Conservation (phyloP, 2,329 filamentous ascomycete species). For the Dichotomopilus funicola region DNA sequence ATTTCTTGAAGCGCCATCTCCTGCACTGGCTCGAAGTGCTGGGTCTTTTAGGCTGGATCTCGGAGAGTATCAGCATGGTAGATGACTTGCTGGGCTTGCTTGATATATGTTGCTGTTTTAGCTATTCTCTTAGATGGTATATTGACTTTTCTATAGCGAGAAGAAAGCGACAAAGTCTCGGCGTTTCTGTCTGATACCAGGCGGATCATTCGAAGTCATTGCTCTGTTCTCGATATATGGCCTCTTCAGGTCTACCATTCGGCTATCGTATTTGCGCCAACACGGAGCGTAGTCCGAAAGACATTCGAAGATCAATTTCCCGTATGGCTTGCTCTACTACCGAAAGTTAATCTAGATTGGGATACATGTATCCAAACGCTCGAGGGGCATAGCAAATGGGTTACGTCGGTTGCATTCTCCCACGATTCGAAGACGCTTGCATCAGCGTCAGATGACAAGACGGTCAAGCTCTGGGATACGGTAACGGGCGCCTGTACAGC, state of each 20-base stretch:
- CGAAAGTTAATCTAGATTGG: constrained; percentile 18
- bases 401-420: constrained; percentile 15
- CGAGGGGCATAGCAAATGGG: constrained; percentile 19
- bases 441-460: neutral
- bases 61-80: constrained; percentile 14
- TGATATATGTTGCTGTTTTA: constrained; percentile 5
- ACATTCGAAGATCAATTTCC: constrained; percentile 11
- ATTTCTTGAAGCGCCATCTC: constrained; percentile 33
- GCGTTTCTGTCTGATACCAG: constrained; percentile 1
- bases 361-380: constrained; percentile 19
- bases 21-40: constrained; percentile 39
- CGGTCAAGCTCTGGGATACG: constrained; percentile 9
- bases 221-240: constrained; percentile 3
- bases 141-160: neutral
- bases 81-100: constrained; percentile 14
- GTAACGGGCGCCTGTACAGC: constrained; percentile 12
- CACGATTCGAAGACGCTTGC: constrained; percentile 2
- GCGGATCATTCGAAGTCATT: constrained; percentile 6
- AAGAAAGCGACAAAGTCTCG: neutral
- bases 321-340: neutral
- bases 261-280: constrained; percentile 23
- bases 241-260: constrained; percentile 22
- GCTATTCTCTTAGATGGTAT: neutral
- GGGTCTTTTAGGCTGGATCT: constrained; percentile 27
- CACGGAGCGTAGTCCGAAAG: constrained; percentile 16